Evolutionary conservation across 2,329 filamentous ascomycete genomes (phyloP), one percentile per base, ranked within the genome.

Genomic region (Phoma sp.): DNA sequence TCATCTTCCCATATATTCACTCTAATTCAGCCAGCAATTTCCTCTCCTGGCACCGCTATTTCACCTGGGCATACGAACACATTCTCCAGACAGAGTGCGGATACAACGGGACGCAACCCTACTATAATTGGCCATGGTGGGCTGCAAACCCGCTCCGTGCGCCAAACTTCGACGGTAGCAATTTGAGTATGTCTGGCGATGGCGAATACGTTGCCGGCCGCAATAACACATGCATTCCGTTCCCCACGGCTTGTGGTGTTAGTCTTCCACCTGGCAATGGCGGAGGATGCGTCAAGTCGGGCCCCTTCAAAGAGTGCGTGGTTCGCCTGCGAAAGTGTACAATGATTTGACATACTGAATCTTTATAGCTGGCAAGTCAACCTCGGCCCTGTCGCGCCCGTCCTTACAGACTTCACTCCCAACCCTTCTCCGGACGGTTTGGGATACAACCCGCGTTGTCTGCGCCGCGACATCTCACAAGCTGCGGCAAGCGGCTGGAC

Each of bases 141-240:
- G 72, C 77, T 2, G 55, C 72, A 2, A 78, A 84, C 42, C 69
- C 69, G 1, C 43, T 55, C 57, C 76, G 76, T 49, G 83, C 81
- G 0, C 80, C 81, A 14, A 65, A 85, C 42, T 85, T 86, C 56
- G 81, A 84, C 57, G 84, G 84, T 39, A 80, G 78, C 55, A 77
- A 75, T 20, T 80, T 77, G 46, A 74, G 77, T 39, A 65, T 74
- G 61, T 65, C 77, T 26, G 80, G 81, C 18, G 79, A 84, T 53
- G 82, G 82, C 20, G 68, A 48, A 2, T 71, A 65, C 45, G 62
- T 57, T 5, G 29, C 56, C 4, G 60, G 57, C 3, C 57, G 62
- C 30, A 76, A 60, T 64, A 69, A 28, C 37, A 60, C 65, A 11
- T 70, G 68, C 46, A 60, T 72, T 20, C 66, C 65, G 0, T 57